Base-by-base conservation (phyloP, 371 early-diverging fungal species). In the Mucor velutinosus region DNA sequence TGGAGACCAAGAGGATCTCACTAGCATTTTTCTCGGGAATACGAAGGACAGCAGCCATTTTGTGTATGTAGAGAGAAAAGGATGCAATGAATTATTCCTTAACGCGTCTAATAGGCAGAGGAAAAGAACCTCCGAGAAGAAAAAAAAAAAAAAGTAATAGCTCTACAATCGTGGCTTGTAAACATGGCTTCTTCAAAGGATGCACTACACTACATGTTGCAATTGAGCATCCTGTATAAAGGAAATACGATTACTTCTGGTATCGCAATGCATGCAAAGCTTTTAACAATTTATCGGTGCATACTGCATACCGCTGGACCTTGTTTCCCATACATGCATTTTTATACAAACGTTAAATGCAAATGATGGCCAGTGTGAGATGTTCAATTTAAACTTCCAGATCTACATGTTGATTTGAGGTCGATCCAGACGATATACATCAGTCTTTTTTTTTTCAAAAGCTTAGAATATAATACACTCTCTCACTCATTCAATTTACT, bases 21-120 rank as follows among this genome's bases (percentile, higher is more conserved):
- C 70, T 76, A 35, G 66, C 68, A 2, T 74, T 58, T 29, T 78
- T 78, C 56, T 82, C 79, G 55, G 78, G 78, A 41, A 82, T 58
- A 57, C 72, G 67, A 53, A 82, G 72, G 43, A 64, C 70, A 30
- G 78, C 78, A 53, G 74, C 65, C 67, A 80, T 83, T 39, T 35
- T 73, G 41, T 53, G 25, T 55, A 41, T 62, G 17, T 41, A 14
- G 55, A 47, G 29, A 35, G 25, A 56, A 53, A 37, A 29, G 30
- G 29, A 49, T 58, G 62, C 47, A 51, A 65, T 29, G 41, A 57
- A 49, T 8, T 19, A n/a, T 47, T 19, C 47, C 47, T 8, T 19
- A 47, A 47, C 35, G 65, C 65, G 65, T 64, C 43, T 39, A 7
- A 11, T 17, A 41, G 41, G 41, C 41, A 41, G 41, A 47, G 7